These are phyloP conservation scores for Phlyctochytrium bullatum DNA, from an alignment of 192 early-diverging fungal species.

Conservation along the genomic window DNA sequence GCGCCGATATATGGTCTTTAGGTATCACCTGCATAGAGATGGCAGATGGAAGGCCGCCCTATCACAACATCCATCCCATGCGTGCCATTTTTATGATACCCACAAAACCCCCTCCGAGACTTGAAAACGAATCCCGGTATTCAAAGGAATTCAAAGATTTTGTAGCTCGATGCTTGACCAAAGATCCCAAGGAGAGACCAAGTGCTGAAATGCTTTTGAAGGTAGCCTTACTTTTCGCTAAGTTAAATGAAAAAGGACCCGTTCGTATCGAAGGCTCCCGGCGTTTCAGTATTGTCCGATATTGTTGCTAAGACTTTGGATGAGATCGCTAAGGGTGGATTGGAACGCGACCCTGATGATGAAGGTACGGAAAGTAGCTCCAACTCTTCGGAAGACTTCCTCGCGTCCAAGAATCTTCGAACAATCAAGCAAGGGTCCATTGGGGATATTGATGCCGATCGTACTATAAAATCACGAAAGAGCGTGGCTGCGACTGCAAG, in stretches of 20 bases:
- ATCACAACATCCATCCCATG: slow-evolving; percentile 63
- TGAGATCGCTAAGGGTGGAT: slow-evolving; percentile 27
- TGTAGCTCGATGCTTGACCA: slow-evolving; percentile 53
- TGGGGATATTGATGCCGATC: slow-evolving; percentile 3
- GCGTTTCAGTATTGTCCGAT: slow-evolving; percentile 17
- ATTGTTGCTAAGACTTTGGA: slow-evolving; percentile 23
- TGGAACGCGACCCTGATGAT: slow-evolving; percentile 17
- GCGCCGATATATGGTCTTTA: slow-evolving; percentile 63
- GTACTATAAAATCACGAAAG: slow-evolving; percentile 12
- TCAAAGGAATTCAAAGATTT: slow-evolving; percentile 48
- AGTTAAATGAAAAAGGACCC: slow-evolving; percentile 31
- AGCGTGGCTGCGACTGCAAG: slow-evolving; percentile 1
- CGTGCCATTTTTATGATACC: slow-evolving; percentile 66
- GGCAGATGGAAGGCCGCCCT: slow-evolving; percentile 61
- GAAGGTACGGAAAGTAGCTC: slow-evolving; percentile 11
- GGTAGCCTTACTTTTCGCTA: slow-evolving; percentile 11
- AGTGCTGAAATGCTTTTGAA: slow-evolving; percentile 46
- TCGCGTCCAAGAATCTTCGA: background rate
- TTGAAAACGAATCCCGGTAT: slow-evolving; percentile 45
- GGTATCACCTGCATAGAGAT: slow-evolving; percentile 66
- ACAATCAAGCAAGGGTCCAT: background rate
- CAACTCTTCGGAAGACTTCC: background rate
- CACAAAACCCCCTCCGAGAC: slow-evolving; percentile 56
- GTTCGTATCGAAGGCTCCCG: slow-evolving; percentile 36
- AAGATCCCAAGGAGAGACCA: slow-evolving; percentile 52